A percentile compares a stretch with the other conserved stretches of the same genome.
Evolutionary conservation across 2,329 filamentous ascomycete species (phyloP).

Genomic region (Neonectria coccinea): DNA sequence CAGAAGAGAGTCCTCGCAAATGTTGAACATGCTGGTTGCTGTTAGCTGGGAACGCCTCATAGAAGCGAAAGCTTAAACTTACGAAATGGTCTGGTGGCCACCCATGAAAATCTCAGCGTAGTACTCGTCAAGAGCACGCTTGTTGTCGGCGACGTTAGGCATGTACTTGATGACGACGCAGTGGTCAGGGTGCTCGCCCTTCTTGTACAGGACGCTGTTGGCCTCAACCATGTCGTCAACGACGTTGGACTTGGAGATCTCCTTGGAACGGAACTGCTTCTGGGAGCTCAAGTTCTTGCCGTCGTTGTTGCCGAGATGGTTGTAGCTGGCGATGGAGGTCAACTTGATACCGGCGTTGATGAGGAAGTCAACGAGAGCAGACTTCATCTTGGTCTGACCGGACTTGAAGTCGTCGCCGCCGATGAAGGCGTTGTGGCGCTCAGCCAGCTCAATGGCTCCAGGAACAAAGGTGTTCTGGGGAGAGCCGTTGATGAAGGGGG

Average conservation of each 20-base stretch:
- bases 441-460: conserved; percentile 88
- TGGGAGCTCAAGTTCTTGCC: conserved; percentile 98
- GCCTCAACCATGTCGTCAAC: conserved; percentile 99
- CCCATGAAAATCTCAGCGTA: conserved; percentile 99
- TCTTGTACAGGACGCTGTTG: conserved; percentile 89
- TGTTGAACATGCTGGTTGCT: conserved; percentile 86
- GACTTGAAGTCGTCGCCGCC: conserved; percentile 99
- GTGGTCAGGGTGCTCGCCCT: conserved; percentile 96
- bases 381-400: conserved; percentile 99
- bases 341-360: conserved; percentile 99
- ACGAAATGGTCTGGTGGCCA: conserved; percentile 95
- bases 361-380: conserved; percentile 96
- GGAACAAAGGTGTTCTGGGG: conserved; percentile 99
- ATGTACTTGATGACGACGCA: conserved; percentile 99
- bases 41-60: conserved; percentile 30
- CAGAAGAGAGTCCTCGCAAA: conserved; percentile 97
- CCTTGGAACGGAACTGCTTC: conserved; percentile 99
- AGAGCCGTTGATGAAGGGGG: conserved; percentile 98
- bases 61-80: conserved; percentile 49
- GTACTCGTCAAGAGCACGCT: conserved; percentile 98
- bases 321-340: conserved; percentile 98
- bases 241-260: conserved; percentile 99
- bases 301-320: conserved; percentile 99
- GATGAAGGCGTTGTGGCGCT: conserved; percentile 88
- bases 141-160: conserved; percentile 98